A percentile compares a stretch with the other conserved stretches of the same genome.
Conservation (phyloP, 345 rosid genomes). For the Nephelium lappaceum region DNA sequence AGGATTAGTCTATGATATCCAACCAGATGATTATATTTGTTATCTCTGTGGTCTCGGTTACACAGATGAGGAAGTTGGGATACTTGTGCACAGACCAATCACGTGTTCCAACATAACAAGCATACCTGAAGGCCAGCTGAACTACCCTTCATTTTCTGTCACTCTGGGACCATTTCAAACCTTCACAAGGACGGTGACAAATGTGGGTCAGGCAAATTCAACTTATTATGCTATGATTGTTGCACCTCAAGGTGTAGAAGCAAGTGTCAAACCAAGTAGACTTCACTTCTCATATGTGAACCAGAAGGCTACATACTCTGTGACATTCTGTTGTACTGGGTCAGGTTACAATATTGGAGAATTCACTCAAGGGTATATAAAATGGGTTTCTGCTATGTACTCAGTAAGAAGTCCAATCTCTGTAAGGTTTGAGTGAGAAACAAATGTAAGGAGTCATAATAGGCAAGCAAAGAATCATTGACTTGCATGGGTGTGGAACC, state of each 20-base stretch:
- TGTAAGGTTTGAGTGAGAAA: conserved; percentile 28
- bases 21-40: conserved; percentile 43
- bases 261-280: conserved; percentile 39
- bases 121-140: conserved; percentile 34
- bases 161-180: conserved; percentile 43
- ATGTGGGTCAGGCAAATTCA: conserved; percentile 44
- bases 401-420: conserved; percentile 50
- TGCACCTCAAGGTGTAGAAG: conserved; percentile 38
- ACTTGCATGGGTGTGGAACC: not conserved
- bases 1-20: conserved; percentile 63
- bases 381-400: conserved; percentile 40
- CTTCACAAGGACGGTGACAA: conserved; percentile 46
- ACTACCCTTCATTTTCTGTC: conserved; percentile 52
- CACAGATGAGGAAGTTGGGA: conserved; percentile 28
- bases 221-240: conserved; percentile 23
- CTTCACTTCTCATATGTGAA: conserved; percentile 38
- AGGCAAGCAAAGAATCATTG: conserved; percentile 6
- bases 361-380: conserved; percentile 39
- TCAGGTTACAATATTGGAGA: conserved; percentile 8
- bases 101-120: conserved; percentile 23
- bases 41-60: conserved; percentile 50
- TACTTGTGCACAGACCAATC: conserved; percentile 18
- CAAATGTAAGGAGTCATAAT: not conserved
- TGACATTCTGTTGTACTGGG: conserved; percentile 28
- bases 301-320: conserved; percentile 40